A percentile compares a stretch with the other conserved stretches of the same genome.
Conservation (phyloP, 208 protist species). For the Crithidia sp. region DNA sequence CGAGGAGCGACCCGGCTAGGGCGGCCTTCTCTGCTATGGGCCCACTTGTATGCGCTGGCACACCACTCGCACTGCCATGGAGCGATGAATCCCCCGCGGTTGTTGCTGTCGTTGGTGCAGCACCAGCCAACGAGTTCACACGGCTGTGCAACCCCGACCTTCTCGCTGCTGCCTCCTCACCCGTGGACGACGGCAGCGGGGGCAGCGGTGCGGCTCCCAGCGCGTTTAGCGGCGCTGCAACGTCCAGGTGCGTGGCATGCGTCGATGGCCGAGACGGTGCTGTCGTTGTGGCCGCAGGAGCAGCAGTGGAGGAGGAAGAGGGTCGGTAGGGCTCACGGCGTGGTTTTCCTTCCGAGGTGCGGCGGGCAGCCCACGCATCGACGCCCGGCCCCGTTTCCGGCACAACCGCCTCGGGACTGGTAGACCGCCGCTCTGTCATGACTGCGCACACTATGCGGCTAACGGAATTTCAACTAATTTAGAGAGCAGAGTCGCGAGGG, state of each 20-base stretch:
- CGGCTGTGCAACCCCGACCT: too few relatives aligned
- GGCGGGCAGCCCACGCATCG: background rate
- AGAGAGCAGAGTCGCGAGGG: too few relatives aligned
- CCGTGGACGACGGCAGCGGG: background rate
- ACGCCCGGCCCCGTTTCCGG: background rate
- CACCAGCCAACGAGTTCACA: too few relatives aligned
- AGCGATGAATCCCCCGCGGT: too few relatives aligned
- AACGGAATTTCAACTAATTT: too few relatives aligned
- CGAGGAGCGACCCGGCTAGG: background rate
- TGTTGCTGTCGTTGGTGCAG: too few relatives aligned
- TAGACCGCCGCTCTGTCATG: background rate
- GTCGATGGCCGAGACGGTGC: background rate
- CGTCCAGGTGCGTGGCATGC: background rate
- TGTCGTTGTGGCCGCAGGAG: background rate
- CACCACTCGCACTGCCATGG: too few relatives aligned
- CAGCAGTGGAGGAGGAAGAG: background rate
- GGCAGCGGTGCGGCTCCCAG: background rate
- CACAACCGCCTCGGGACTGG: background rate
- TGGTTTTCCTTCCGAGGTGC: background rate
- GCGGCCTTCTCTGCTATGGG: too few relatives aligned
- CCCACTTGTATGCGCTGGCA: too few relatives aligned
- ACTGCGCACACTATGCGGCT: background rate
- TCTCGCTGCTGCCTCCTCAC: too few relatives aligned
- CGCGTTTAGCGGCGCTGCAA: background rate
- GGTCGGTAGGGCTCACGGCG: conserved; percentile 17